Evolutionary conservation across 2,329 filamentous ascomycete genomes (phyloP), one percentile per base, ranked within the genome.

Genomic region (Ophiostoma tasmaniense): DNA sequence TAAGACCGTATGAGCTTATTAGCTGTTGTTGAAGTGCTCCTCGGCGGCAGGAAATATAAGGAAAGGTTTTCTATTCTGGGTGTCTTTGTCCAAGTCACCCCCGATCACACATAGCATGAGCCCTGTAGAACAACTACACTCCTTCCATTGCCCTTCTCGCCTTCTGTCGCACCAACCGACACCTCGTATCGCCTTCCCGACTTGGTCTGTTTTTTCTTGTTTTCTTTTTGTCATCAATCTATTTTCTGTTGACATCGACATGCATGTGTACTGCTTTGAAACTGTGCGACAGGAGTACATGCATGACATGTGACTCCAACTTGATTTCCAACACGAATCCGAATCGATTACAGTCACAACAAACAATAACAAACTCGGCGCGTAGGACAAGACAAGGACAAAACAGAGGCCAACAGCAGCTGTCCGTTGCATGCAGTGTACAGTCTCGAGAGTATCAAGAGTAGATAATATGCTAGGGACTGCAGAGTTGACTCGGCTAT

Each of bases 1-100:
- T 62, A 69, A 66, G 65, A 69, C 68, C 68, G 55, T 22, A 22
- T 22, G 8, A 6, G n/a, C 10, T 13, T 3, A 11, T 55, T n/a
- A 55, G 67, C 33, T 52, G 22, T 17, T 35, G 30, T 37, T 39
- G 35, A 10, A 20, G 13, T 39, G 37, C 11, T 25, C 25, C 8
- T 33, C 33, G 8, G 33, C 3, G 3, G 8, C 8, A 2, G 33
- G 33, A 4, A 6, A 33, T 33, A 33, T 33, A 33, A 33, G 33
- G 33, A 5, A 2, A n/a, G n/a, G n/a, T n/a, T n/a, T n/a, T n/a
- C n/a, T n/a, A n/a, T n/a, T n/a, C n/a, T n/a, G n/a, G n/a, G n/a
- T n/a, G n/a, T n/a, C n/a, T n/a, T n/a, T n/a, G n/a, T n/a, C n/a
- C n/a, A n/a, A n/a, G n/a, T n/a, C n/a, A n/a, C n/a, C n/a, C n/a